phyloP scores from a whole-genome alignment of 1,139 yeast genomes.

The Lodderomyces parapsilosis region DNA sequence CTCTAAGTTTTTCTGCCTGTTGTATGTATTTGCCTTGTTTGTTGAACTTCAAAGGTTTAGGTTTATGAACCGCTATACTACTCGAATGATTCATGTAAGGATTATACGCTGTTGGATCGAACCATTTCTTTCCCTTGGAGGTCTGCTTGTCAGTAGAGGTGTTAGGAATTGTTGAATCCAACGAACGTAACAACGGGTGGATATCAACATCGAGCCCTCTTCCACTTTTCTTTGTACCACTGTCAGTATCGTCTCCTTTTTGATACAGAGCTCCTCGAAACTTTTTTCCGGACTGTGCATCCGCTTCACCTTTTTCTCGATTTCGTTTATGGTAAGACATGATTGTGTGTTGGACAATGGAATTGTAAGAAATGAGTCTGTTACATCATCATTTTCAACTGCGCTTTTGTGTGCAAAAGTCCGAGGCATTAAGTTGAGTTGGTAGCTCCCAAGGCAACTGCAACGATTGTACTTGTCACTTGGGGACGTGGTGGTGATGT shows the following conservation, averaged over 20 bases:
- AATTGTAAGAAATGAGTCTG: neutral
- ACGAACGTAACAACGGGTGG: constrained; percentile 55
- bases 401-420: neutral
- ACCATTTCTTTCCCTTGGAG: constrained; percentile 28
- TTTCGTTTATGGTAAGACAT: neutral
- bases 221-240: neutral
- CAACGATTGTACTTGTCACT: neutral
- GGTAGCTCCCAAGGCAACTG: constrained; percentile 3
- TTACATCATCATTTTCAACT: neutral
- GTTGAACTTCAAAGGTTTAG: constrained; percentile 49
- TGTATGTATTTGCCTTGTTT: constrained; percentile 61
- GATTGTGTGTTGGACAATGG: neutral
- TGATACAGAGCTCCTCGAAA: neutral
- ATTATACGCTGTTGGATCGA: constrained; percentile 44
- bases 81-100: constrained; percentile 57
- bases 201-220: constrained; percentile 53
- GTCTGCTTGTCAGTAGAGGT: constrained; percentile 17
- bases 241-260: neutral
- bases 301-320: neutral
- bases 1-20: constrained; percentile 53
- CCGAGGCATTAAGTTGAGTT: neutral
- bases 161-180: constrained; percentile 26
- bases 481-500: too few species aligned
- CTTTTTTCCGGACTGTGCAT: neutral
- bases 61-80: constrained; percentile 19